Percentiles rank a stretch among this genome's conserved stretches.
These are phyloP conservation scores for Penicillium waksmanii DNA, from an alignment of 495 filamentous ascomycete genomes.

Conservation along the genomic window DNA sequence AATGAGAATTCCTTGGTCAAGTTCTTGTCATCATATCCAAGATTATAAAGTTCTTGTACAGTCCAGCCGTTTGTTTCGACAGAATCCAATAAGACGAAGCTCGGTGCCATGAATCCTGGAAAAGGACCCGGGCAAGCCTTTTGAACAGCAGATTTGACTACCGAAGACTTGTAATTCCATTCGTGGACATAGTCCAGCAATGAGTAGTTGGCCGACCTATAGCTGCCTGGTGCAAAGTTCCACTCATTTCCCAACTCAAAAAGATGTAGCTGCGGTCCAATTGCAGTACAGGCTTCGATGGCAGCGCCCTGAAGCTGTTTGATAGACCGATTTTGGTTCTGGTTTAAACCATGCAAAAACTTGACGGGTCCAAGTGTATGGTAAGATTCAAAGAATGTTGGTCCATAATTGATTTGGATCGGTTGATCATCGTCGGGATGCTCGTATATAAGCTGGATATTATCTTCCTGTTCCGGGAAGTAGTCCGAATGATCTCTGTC, in stretches of 20 bases:
- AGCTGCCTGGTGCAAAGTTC: constrained; percentile 13
- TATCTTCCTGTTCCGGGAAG: constrained; percentile 18
- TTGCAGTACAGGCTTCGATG: constrained; percentile 12
- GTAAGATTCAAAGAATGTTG: constrained; percentile 27
- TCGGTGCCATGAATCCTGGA: constrained; percentile 23
- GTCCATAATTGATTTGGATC: constrained; percentile 22
- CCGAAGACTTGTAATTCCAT: constrained; percentile 21
- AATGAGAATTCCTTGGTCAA: constrained; percentile 22
- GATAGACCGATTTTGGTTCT: constrained; percentile 19
- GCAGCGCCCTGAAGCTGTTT: constrained; percentile 13
- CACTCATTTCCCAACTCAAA: constrained; percentile 26
- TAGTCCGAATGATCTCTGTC: constrained; percentile 21
- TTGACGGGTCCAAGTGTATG: constrained; percentile 16
- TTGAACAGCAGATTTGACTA: constrained; percentile 9
- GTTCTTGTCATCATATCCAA: constrained; percentile 21
- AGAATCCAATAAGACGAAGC: constrained; percentile 11
- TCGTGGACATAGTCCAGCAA: constrained; percentile 18
- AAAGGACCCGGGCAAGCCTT: constrained; percentile 21
- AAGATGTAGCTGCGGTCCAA: constrained; percentile 16
- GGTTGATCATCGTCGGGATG: constrained; percentile 23
- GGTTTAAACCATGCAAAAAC: constrained; percentile 25
- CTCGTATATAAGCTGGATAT: constrained; percentile 15
- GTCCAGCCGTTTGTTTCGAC: constrained; percentile 13
- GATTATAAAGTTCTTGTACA: constrained; percentile 16
- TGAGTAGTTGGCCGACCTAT: constrained; percentile 19